phyloP scores from a whole-genome alignment of 148 eudicot species.

The Polygonum maritimum region DNA sequence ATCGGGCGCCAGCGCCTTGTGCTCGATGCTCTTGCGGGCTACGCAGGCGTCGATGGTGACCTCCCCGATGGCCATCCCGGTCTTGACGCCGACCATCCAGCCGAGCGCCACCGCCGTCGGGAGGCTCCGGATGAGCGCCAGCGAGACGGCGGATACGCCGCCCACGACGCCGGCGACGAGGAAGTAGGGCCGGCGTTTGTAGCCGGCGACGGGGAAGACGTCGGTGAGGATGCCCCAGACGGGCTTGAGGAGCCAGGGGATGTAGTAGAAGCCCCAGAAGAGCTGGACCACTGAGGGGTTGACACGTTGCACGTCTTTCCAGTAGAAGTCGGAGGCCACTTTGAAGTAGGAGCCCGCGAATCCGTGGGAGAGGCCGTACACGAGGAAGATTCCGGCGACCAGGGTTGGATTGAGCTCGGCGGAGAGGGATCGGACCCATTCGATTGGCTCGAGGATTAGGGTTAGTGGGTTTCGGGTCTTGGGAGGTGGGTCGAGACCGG shows the following conservation, averaged over 20 bases:
- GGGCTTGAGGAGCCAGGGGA: conserved; percentile 64
- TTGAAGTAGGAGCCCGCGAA: conserved; percentile 41
- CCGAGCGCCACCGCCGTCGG: conserved; percentile 27
- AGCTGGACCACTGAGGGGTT: conserved; percentile 42
- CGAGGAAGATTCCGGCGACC: conserved; percentile 31
- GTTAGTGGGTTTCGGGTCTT: background rate
- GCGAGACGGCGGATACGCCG: conserved; percentile 19
- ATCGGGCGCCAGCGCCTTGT: conserved; percentile 43
- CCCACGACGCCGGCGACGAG: conserved; percentile 35
- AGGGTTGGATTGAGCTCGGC: conserved; percentile 25
- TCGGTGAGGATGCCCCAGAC: conserved; percentile 62
- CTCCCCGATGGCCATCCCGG: conserved; percentile 37
- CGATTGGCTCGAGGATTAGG: conserved; percentile 19
- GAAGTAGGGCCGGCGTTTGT: conserved; percentile 41
- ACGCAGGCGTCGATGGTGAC: conserved; percentile 56
- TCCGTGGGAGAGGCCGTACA: conserved; percentile 52
- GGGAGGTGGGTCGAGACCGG: background rate
- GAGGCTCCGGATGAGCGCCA: conserved; percentile 21
- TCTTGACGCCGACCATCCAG: conserved; percentile 32
- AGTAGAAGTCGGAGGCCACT: conserved; percentile 53
- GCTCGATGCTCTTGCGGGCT: conserved; percentile 48
- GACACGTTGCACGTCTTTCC: conserved; percentile 52
- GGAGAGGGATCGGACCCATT: conserved; percentile 29
- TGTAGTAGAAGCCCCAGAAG: conserved; percentile 39
- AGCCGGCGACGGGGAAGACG: conserved; percentile 45